Evolutionary conservation across 441 rosid genomes (phyloP).

Genomic region (Pelargonium australe): DNA sequence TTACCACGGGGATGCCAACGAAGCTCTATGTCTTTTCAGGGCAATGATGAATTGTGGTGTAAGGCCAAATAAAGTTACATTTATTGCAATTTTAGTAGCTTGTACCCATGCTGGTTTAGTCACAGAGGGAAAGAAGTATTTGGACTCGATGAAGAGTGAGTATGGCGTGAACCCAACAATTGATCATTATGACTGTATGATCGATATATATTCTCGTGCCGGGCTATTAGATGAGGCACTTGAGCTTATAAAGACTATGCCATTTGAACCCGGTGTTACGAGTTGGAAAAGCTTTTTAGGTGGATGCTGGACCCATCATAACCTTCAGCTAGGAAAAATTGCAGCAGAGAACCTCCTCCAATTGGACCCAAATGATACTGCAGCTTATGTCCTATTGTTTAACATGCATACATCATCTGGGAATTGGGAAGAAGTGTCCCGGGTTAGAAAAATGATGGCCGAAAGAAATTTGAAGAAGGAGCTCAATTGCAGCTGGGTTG

Average conservation of each 20-base stretch:
- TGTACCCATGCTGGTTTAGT: background rate
- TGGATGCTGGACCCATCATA: conserved; percentile 53
- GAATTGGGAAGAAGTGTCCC: conserved; percentile 53
- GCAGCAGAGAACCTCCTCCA: conserved; percentile 41
- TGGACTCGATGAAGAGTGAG: conserved; percentile 32
- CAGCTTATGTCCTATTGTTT: conserved; percentile 48
- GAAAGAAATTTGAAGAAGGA: conserved; percentile 46
- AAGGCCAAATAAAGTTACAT: background rate
- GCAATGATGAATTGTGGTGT: conserved; percentile 39
- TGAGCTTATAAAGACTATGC: conserved; percentile 38
- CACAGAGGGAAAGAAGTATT: background rate
- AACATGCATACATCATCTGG: conserved; percentile 40
- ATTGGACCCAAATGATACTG: conserved; percentile 49
- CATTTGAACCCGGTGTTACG: conserved; percentile 45
- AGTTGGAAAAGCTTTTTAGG: conserved; percentile 58
- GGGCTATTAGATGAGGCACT: conserved; percentile 45
- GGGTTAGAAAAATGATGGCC: conserved; percentile 43
- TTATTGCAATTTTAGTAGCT: background rate
- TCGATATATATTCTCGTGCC: conserved; percentile 48
- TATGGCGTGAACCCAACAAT: conserved; percentile 44
- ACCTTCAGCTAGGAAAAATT: conserved; percentile 46
- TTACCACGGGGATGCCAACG: conserved; percentile 47
- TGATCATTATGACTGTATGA: conserved; percentile 52
- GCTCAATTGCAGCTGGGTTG: conserved; percentile 56
- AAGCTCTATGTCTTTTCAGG: conserved; percentile 44